These are phyloP conservation scores for Platanus orientalis DNA, from an alignment of 164 flowering plant genomes.

Conservation along the genomic window DNA sequence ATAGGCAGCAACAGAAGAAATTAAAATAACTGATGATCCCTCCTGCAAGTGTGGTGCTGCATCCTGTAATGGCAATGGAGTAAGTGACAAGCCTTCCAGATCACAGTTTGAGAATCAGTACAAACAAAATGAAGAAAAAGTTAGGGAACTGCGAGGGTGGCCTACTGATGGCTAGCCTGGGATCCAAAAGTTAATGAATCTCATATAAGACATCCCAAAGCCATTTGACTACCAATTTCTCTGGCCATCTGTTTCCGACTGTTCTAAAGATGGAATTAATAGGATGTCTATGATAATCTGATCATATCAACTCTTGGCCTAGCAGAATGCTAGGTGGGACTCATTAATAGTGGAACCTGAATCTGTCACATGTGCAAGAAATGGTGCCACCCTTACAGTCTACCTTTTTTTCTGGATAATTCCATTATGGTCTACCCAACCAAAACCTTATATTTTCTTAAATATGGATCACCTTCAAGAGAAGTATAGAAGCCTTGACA, in stretches of 20 bases:
- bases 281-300: not conserved
- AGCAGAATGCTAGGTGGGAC: not conserved
- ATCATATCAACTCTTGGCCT: not conserved
- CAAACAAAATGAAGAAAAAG: too few species aligned
- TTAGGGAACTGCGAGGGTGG: too few species aligned
- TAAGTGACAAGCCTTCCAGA: not conserved
- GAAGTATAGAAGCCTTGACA: conserved; percentile 77
- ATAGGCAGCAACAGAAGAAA: conserved; percentile 75
- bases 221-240: not conserved
- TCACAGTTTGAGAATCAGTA: not conserved
- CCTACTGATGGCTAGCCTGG: too few species aligned
- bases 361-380: not conserved
- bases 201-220: too few species aligned
- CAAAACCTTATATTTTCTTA: not conserved
- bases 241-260: not conserved
- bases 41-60: conserved; percentile 76
- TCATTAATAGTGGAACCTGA: not conserved
- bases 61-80: conserved; percentile 39
- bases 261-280: not conserved
- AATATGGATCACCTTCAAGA: conserved; percentile 52
- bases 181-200: too few species aligned
- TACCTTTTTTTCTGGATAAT: too few species aligned
- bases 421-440: not conserved
- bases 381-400: not conserved
- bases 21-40: conserved; percentile 77